Evolutionary conservation across 1,284 basidiomycete species (phyloP).

Genomic region (Malassezia equina): DNA sequence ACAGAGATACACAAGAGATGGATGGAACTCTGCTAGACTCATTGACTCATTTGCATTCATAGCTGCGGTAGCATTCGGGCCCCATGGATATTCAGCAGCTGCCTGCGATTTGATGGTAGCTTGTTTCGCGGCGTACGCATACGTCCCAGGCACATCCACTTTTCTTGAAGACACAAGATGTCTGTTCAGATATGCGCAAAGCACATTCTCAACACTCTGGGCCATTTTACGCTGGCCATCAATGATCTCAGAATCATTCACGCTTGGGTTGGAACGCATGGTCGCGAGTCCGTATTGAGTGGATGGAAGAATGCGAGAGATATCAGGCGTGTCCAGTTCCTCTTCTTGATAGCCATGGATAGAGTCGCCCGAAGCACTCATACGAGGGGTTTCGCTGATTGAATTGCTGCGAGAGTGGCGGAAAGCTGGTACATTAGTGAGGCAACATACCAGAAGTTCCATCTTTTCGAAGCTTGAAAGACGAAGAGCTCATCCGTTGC

Average conservation of each 20-base stretch:
- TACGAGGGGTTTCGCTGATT: neutral
- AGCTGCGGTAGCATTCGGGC: neutral
- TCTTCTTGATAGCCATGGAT: neutral
- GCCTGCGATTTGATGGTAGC: constrained; percentile 7
- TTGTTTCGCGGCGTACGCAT: neutral
- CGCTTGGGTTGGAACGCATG: constrained; percentile 6
- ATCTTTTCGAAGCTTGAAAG: neutral
- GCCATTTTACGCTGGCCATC: constrained; percentile 36
- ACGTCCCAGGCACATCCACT: neutral
- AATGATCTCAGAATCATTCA: constrained; percentile 10
- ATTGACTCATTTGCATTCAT: neutral
- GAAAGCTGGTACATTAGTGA: neutral
- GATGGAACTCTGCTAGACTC: constrained; percentile 30
- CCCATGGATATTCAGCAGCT: neutral
- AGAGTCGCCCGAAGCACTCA: neutral
- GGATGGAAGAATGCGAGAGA: constrained; percentile 9
- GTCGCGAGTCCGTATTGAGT: constrained; percentile 13
- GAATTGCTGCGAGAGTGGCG: neutral
- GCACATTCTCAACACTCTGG: constrained; percentile 34
- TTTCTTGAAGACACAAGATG: constrained; percentile 10
- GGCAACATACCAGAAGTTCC: neutral
- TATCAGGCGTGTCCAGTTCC: neutral
- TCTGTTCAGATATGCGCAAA: constrained; percentile 41
- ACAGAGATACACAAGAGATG: constrained; percentile 43
- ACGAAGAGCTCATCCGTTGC: constrained; percentile 20